phyloP scores from a whole-genome alignment of 2,329 filamentous ascomycete genomes.

The Epichloe sp. region DNA sequence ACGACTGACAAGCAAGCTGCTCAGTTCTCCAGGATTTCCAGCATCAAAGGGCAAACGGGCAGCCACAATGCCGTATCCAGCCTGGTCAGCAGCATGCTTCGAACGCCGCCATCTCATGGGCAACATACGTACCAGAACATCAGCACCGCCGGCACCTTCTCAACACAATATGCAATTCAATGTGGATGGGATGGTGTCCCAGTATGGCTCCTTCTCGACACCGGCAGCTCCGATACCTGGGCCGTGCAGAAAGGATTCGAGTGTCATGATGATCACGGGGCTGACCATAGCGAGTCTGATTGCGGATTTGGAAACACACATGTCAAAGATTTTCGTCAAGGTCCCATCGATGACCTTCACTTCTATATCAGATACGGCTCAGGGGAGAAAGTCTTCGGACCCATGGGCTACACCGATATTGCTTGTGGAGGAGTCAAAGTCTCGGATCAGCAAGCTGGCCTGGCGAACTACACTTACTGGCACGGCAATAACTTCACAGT shows the following conservation, averaged over 20 bases:
- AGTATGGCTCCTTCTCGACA: constrained; percentile 33
- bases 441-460: constrained; percentile 30
- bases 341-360: constrained; percentile 27
- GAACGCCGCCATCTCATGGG: constrained; percentile 7
- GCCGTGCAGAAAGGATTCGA: constrained; percentile 26
- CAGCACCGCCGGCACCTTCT: constrained; percentile 22
- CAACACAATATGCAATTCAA: constrained; percentile 29
- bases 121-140: constrained; percentile 23
- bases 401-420: constrained; percentile 33
- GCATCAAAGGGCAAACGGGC: constrained; percentile 13
- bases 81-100: constrained; percentile 13
- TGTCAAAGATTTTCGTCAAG: constrained; percentile 27
- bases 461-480: constrained; percentile 38
- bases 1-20: constrained; percentile 16
- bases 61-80: constrained; percentile 18
- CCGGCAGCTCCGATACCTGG: constrained; percentile 41
- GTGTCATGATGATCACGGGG: constrained; percentile 26
- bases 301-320: constrained; percentile 30
- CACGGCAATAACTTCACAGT: constrained; percentile 38
- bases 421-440: constrained; percentile 33
- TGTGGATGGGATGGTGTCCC: constrained; percentile 26
- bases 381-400: constrained; percentile 35
- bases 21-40: constrained; percentile 21
- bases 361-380: constrained; percentile 34
- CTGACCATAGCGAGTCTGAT: constrained; percentile 14